phyloP scores from a whole-genome alignment of 495 filamentous ascomycete species.

The Tuber microsphaerosporum region DNA sequence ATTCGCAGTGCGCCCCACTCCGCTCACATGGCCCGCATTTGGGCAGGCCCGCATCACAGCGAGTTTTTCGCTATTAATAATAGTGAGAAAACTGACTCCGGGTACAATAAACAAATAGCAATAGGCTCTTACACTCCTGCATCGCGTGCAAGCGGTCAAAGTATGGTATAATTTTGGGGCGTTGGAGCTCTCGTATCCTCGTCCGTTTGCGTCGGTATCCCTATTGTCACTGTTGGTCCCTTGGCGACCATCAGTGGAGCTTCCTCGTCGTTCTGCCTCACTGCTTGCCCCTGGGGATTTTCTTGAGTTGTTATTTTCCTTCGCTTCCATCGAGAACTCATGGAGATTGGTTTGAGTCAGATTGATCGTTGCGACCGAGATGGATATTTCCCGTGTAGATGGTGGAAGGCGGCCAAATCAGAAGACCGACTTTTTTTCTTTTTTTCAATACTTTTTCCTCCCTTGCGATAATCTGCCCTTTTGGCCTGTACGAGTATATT shows the following conservation, averaged over 20 bases:
- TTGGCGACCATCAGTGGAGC: constrained; percentile 24
- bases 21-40: constrained; percentile 88
- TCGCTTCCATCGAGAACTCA: constrained; percentile 42
- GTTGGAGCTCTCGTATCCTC: constrained; percentile 35
- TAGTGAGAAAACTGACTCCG: constrained; percentile 27
- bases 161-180: constrained; percentile 67
- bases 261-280: constrained; percentile 13
- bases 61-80: constrained; percentile 69
- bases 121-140: constrained; percentile 62
- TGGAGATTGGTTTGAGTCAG: constrained; percentile 31
- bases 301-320: constrained; percentile 37
- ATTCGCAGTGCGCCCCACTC: constrained; percentile 81
- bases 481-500: not conserved
- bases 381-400: constrained; percentile 14
- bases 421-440: constrained; percentile 10
- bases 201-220: constrained; percentile 15
- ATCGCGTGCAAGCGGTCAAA: constrained; percentile 77
- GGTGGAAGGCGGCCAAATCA: constrained; percentile 15
- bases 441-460: not conserved
- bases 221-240: constrained; percentile 11
- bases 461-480: not conserved
- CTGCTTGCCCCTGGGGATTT: constrained; percentile 26
- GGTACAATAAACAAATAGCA: constrained; percentile 11
- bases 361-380: constrained; percentile 29
- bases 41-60: constrained; percentile 85